Evolutionary conservation across 495 filamentous ascomycete genomes (phyloP), one percentile per base, ranked within the genome.

Genomic region (Penicillium verhagenii): DNA sequence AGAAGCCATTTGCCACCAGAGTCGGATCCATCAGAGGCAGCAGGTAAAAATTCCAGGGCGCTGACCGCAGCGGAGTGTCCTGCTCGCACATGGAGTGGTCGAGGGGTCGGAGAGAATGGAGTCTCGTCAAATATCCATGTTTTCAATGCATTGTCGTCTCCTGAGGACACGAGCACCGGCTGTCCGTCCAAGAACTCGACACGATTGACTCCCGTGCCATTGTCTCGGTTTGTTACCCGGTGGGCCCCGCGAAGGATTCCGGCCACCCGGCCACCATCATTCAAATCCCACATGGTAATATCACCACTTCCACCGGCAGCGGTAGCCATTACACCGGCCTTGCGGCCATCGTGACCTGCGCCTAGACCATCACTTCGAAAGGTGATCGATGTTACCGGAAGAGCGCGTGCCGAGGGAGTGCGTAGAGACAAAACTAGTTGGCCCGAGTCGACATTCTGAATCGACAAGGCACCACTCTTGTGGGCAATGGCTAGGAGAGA

Each of bases 271-370:
- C 91, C 90, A 2, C 91, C 92, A 18, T 88, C 78, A 58, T 96
- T 94, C 46, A 99, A 78, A 69, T 97, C 93, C 95, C 95, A 99
- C 55, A 99, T 82, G 1, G 90, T 96, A 38, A 97, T 82, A 72
- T 97, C 92, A 13, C 93, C 91, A 59, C 79, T 89, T 6, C 78
- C 74, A 26, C 72, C 67, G 10, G 85, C 86, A 11, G 85, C 85
- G 5, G 89, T 96, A 40, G 88, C 93, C 92, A 95, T 94, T 40
- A 89, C 88, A 42, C 92, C 91, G 11, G 88, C 76, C 54, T 82
- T 82, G 47, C 82, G 83, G 4, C 92, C 92, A 69, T 96, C 91
- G 19, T 89, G 84, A 1, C 94, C 93, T 7, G 93, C 93, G 19
- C 96, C 94, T 25, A 86, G 69, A n/a, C 88, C 89, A 64, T 97